Conservation (phyloP, 768 basidiomycete species). For the Kwoniella mangroviensis region DNA sequence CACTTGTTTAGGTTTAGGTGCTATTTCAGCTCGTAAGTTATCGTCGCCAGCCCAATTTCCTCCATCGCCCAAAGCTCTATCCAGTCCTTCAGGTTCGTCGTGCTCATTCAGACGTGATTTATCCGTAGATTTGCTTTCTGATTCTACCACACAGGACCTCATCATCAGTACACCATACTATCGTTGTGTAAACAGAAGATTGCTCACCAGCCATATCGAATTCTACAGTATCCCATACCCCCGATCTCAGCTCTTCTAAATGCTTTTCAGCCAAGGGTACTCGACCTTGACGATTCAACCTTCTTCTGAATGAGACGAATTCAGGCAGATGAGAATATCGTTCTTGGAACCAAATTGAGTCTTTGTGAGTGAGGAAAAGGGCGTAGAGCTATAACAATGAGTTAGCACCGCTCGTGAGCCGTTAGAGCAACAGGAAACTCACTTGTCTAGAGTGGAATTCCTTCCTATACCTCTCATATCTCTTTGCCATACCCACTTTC, state of each 20-base stretch:
- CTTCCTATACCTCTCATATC: constrained; percentile 94
- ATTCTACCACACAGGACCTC: constrained; percentile 61
- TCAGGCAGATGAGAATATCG: constrained; percentile 84
- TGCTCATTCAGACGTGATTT: constrained; percentile 27
- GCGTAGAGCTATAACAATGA: constrained; percentile 73
- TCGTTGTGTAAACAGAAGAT: neutral
- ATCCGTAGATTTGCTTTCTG: constrained; percentile 71
- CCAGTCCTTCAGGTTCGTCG: constrained; percentile 48
- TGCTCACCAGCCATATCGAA: constrained; percentile 43
- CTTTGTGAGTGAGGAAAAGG: constrained; percentile 92
- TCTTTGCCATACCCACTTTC: constrained; percentile 56
- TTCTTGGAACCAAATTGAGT: constrained; percentile 96
- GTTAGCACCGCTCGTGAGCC: too few species aligned
- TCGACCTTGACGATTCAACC: constrained; percentile 85
- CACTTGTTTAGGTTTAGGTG: constrained; percentile 63
- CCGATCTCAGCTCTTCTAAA: constrained; percentile 77
- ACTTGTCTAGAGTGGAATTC: constrained; percentile 87
- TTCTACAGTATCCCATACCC: constrained; percentile 70
- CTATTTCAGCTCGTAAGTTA: constrained; percentile 39
- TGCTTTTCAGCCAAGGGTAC: constrained; percentile 73
- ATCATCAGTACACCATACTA: constrained; percentile 9
- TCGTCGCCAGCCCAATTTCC: constrained; percentile 31
- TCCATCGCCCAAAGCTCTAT: constrained; percentile 38
- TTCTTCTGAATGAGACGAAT: constrained; percentile 70
- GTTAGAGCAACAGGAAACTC: constrained; percentile 55